phyloP scores from a whole-genome alignment of 2,329 filamentous ascomycete species.

The Aureobasidium sp. region DNA sequence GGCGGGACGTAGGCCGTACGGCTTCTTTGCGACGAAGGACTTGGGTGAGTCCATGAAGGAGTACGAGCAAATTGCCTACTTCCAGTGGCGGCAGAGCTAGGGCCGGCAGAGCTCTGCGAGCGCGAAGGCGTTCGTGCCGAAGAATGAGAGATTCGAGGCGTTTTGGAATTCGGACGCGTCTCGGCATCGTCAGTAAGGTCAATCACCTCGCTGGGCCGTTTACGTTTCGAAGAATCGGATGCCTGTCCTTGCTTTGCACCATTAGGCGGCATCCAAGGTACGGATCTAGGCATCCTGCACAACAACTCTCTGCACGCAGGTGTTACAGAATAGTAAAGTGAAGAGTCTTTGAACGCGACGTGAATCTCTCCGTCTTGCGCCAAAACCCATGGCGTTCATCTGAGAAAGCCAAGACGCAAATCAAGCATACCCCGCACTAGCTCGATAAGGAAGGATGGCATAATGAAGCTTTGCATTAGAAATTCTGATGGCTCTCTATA shows the following conservation, averaged over 20 bases:
- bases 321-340: too few relatives aligned
- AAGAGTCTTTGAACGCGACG: neutral
- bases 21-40: neutral
- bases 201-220: conserved; percentile 8
- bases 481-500: neutral
- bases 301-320: neutral
- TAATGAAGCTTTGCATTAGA: neutral
- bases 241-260: neutral
- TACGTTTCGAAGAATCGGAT: conserved; percentile 4
- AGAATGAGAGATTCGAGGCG: conserved; percentile 1
- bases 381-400: neutral
- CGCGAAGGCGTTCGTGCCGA: neutral
- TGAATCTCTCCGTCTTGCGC: neutral
- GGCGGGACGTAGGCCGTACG: neutral
- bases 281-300: conserved; percentile 7
- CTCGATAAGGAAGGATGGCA: neutral
- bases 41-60: conserved; percentile 6
- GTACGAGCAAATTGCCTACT: neutral
- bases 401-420: neutral
- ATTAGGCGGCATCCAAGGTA: conserved; percentile 8
- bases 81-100: neutral
- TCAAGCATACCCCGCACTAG: neutral
- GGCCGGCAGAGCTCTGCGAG: neutral
- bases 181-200: conserved; percentile 10
- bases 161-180: conserved; percentile 3